Percentiles rank a stretch among this genome's conserved stretches.
Evolutionary conservation across 495 filamentous ascomycete genomes (phyloP).

Genomic region (Xylaria acuta): DNA sequence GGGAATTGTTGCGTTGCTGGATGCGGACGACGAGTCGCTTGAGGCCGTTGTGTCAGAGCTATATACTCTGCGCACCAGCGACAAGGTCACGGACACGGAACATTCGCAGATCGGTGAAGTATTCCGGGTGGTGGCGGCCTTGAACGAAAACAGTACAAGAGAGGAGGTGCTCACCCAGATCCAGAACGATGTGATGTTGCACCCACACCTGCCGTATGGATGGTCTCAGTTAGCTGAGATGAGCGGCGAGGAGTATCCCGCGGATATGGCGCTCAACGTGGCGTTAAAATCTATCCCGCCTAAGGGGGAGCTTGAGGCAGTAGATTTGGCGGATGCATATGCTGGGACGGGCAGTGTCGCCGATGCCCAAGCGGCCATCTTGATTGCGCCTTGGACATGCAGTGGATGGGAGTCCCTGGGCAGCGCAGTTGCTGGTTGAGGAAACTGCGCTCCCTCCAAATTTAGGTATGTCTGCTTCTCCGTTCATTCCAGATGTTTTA

Average conservation of each 20-base stretch:
- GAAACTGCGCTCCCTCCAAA: conserved; percentile 9
- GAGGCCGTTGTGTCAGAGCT: conserved; percentile 85
- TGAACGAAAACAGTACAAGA: conserved; percentile 41
- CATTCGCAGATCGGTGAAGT: conserved; percentile 56
- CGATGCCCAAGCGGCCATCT: conserved; percentile 77
- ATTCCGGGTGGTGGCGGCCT: conserved; percentile 49
- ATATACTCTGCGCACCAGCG: conserved; percentile 68
- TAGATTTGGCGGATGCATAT: conserved; percentile 76
- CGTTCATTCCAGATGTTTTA: neutral
- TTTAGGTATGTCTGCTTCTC: neutral
- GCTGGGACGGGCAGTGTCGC: conserved; percentile 71
- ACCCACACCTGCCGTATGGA: conserved; percentile 74
- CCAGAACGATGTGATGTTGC: conserved; percentile 74
- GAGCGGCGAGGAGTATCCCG: conserved; percentile 61
- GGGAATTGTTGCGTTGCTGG: conserved; percentile 81
- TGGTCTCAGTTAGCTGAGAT: conserved; percentile 74
- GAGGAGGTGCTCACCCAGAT: conserved; percentile 58
- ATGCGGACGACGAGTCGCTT: conserved; percentile 75
- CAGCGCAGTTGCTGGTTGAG: conserved; percentile 38
- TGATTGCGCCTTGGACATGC: conserved; percentile 79
- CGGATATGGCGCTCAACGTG: conserved; percentile 80
- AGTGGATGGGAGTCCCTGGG: conserved; percentile 65
- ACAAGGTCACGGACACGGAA: conserved; percentile 52
- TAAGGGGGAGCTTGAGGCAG: conserved; percentile 67
- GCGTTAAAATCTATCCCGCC: conserved; percentile 77